Evolutionary conservation across 257 asterid genomes (phyloP).

Genomic region (Osmanthus fragrans): DNA sequence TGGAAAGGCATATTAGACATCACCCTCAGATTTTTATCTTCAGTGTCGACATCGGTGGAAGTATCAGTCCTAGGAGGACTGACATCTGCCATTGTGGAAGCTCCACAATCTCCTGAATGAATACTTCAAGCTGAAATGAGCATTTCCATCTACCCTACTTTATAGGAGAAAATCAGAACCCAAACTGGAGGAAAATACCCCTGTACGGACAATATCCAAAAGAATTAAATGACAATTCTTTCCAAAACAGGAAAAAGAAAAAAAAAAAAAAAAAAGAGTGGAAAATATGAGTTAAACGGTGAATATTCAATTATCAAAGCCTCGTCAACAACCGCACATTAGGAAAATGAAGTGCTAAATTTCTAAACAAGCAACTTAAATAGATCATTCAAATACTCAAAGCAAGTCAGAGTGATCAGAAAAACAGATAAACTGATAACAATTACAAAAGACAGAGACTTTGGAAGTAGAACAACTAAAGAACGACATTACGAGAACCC

Average conservation of each 20-base stretch:
- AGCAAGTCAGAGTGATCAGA: neutral
- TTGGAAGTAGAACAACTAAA: neutral
- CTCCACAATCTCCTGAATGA: conserved; percentile 34
- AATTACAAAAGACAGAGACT: neutral
- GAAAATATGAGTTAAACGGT: neutral
- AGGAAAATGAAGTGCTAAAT: neutral
- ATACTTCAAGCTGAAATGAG: conserved; percentile 27
- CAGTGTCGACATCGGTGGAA: conserved; percentile 93
- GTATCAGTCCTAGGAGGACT: conserved; percentile 90
- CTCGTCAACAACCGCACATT: neutral
- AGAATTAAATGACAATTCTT: neutral
- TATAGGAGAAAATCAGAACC: conserved; percentile 25
- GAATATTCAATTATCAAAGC: neutral
- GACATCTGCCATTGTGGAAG: conserved; percentile 64
- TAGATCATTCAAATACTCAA: neutral
- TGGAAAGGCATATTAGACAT: conserved; percentile 6
- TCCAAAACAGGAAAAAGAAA: neutral
- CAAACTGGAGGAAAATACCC: conserved; percentile 1
- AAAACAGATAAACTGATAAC: neutral
- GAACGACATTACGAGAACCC: neutral
- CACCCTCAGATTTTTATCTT: conserved; percentile 74
- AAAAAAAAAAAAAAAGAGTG: neutral
- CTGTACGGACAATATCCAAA: conserved; percentile 9
- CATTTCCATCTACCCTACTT: conserved; percentile 28
- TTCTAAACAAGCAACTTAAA: neutral